These are phyloP conservation scores for Cerrena zonata DNA, from an alignment of 1,284 basidiomycete genomes.

Conservation along the genomic window DNA sequence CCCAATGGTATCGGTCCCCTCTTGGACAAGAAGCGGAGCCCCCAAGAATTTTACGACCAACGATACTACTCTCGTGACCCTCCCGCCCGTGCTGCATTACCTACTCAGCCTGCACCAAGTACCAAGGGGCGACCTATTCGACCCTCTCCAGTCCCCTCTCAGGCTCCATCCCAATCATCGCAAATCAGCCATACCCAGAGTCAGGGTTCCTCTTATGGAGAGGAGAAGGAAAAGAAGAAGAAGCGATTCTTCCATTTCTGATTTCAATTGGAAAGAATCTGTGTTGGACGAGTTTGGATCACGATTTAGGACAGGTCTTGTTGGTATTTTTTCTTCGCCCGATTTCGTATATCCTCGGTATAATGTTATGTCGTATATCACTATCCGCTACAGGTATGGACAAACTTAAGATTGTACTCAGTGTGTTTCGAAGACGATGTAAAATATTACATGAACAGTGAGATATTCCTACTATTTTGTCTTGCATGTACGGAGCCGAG, in stretches of 20 bases:
- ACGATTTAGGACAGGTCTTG: not conserved
- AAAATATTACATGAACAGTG: too few species aligned
- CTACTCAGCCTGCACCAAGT: constrained; percentile 22
- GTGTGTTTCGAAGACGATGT: too few species aligned
- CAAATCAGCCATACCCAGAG: constrained; percentile 42
- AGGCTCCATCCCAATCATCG: constrained; percentile 41
- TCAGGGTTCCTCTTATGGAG: constrained; percentile 23
- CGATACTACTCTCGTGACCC: constrained; percentile 66
- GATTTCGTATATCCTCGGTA: not conserved
- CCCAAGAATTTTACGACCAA: constrained; percentile 74
- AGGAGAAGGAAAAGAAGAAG: constrained; percentile 61
- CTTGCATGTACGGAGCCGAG: too few species aligned
- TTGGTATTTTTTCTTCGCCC: not conserved
- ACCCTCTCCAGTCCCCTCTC: constrained; percentile 27
- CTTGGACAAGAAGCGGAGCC: constrained; percentile 40
- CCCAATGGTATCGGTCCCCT: constrained; percentile 63
- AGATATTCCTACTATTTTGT: too few species aligned
- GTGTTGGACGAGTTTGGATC: not conserved
- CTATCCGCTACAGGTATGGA: not conserved
- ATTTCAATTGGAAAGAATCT: constrained; percentile 8
- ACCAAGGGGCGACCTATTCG: constrained; percentile 12
- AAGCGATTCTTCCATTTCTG: constrained; percentile 76
- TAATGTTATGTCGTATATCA: not conserved
- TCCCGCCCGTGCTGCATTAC: constrained; percentile 39
- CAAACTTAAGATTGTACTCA: not conserved